phyloP scores from a whole-genome alignment of 2,329 filamentous ascomycete species.

The Aspergillus brunneoviolaceus region DNA sequence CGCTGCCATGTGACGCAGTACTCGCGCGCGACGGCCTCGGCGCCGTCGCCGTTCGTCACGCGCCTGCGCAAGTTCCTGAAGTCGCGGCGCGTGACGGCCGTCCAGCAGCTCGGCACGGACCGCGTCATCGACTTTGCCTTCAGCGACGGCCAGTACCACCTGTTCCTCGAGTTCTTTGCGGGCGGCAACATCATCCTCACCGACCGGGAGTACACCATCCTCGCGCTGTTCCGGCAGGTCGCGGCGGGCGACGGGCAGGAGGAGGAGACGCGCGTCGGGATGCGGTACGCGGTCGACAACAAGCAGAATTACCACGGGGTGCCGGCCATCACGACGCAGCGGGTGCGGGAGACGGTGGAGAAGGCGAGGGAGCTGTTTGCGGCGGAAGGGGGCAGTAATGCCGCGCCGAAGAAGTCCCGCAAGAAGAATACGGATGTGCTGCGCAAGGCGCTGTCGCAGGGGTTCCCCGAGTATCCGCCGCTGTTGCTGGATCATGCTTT shows the following conservation, averaged over 20 bases:
- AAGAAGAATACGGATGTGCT: conserved; percentile 75
- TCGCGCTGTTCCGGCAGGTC: conserved; percentile 78
- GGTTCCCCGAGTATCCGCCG: conserved; percentile 85
- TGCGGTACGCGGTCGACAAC: conserved; percentile 75
- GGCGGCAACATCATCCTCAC: conserved; percentile 93
- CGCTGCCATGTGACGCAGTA: conserved; percentile 93
- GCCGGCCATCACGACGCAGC: conserved; percentile 70
- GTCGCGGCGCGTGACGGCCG: conserved; percentile 75
- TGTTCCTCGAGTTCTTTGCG: conserved; percentile 95
- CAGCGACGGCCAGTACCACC: conserved; percentile 80
- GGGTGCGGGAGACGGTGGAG: conserved; percentile 68
- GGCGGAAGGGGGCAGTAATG: conserved; percentile 32
- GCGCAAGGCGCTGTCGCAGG: conserved; percentile 75
- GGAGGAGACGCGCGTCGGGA: conserved; percentile 71
- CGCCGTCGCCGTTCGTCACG: conserved; percentile 81
- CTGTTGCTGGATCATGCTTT: conserved; percentile 85
- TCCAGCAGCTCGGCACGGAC: conserved; percentile 87
- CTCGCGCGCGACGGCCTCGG: conserved; percentile 77
- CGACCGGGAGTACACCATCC: conserved; percentile 76
- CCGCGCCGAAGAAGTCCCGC: conserved; percentile 62
- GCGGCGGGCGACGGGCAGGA: conserved; percentile 81
- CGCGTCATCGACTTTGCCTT: conserved; percentile 90
- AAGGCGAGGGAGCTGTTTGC: conserved; percentile 53
- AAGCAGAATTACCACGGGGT: conserved; percentile 80
- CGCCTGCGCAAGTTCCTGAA: conserved; percentile 85